Percentiles rank a stretch among this genome's conserved stretches.
phyloP scores from a whole-genome alignment of 164 flowering plant species.

The Liquidambar formosana region DNA sequence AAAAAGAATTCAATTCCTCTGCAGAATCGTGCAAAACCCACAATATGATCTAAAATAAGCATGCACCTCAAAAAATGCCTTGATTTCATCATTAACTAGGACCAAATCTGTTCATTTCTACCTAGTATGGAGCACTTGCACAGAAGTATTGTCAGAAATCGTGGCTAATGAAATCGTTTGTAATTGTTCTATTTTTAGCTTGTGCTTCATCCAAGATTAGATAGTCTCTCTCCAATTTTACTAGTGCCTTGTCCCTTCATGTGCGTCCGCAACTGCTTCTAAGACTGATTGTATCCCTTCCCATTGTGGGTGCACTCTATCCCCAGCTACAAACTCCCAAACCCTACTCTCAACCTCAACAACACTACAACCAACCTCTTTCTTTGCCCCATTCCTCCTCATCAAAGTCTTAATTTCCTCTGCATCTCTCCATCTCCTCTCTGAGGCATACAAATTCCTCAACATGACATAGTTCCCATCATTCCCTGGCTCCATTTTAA shows the following conservation, averaged over 20 bases:
- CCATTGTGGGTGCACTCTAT: constrained; percentile 43
- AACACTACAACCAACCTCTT: constrained; percentile 66
- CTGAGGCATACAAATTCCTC: constrained; percentile 71
- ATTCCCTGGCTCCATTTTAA: constrained; percentile 44
- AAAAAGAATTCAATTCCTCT: background rate
- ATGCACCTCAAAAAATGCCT: too few species aligned
- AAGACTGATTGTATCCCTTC: constrained; percentile 33
- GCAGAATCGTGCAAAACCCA: background rate
- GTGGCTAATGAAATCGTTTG: too few species aligned
- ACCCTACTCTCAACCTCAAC: constrained; percentile 55
- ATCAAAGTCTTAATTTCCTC: constrained; percentile 53
- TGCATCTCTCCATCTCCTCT: constrained; percentile 72
- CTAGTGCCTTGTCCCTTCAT: constrained; percentile 30
- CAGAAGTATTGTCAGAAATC: background rate
- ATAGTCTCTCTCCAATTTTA: background rate
- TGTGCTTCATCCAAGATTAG: too few species aligned
- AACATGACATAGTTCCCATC: constrained; percentile 66
- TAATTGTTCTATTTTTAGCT: too few species aligned
- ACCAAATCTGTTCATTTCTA: too few species aligned
- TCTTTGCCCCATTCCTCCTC: constrained; percentile 52
- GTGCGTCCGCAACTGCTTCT: constrained; percentile 41
- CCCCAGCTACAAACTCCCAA: constrained; percentile 69
- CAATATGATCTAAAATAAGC: too few species aligned
- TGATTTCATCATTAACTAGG: too few species aligned
- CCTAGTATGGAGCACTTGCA: too few species aligned